Evolutionary conservation across 1,139 yeast genomes (phyloP).

Genomic region (Candida buenavistaensis): DNA sequence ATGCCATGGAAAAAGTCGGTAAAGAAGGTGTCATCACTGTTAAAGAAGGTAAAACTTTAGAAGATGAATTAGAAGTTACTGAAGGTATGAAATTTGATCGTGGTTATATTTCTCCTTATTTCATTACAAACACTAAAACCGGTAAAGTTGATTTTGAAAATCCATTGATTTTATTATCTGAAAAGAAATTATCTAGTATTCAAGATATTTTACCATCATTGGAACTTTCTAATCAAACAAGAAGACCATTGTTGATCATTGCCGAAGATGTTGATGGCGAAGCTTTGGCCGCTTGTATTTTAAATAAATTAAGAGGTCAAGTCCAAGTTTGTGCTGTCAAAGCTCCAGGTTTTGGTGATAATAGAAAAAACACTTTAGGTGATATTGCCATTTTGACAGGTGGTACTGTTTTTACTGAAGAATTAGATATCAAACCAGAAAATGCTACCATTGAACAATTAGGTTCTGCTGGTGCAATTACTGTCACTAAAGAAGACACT

Average conservation of each 20-base stretch:
- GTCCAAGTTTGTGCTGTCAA: conserved; percentile 98
- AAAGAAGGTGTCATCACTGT: conserved; percentile 99
- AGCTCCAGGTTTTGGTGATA: conserved; percentile 99
- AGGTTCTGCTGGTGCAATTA: conserved; percentile 91
- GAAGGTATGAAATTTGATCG: conserved; percentile 99
- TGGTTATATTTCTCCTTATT: conserved; percentile 97
- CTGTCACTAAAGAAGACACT: conserved; percentile 97
- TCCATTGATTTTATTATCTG: conserved; percentile 86
- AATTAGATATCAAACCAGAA: conserved; percentile 96
- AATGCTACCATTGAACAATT: conserved; percentile 88
- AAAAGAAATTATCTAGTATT: conserved; percentile 91
- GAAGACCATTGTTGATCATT: conserved; percentile 92
- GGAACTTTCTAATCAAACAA: conserved; percentile 89
- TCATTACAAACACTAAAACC: conserved; percentile 93
- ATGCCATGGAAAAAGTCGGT: conserved; percentile 99
- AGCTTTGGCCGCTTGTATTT: conserved; percentile 98
- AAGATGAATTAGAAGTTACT: conserved; percentile 95
- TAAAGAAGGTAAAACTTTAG: conserved; percentile 94
- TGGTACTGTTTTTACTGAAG: conserved; percentile 98
- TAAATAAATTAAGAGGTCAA: conserved; percentile 98
- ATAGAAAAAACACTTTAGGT: conserved; percentile 97
- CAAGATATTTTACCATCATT: conserved; percentile 93
- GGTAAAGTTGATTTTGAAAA: conserved; percentile 98
- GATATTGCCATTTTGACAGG: conserved; percentile 97
- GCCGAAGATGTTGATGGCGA: conserved; percentile 99